Percentiles rank a stretch among this genome's conserved stretches.
Evolutionary conservation across 2,329 filamentous ascomycete species (phyloP).

Genomic region (Cercospora zeina): DNA sequence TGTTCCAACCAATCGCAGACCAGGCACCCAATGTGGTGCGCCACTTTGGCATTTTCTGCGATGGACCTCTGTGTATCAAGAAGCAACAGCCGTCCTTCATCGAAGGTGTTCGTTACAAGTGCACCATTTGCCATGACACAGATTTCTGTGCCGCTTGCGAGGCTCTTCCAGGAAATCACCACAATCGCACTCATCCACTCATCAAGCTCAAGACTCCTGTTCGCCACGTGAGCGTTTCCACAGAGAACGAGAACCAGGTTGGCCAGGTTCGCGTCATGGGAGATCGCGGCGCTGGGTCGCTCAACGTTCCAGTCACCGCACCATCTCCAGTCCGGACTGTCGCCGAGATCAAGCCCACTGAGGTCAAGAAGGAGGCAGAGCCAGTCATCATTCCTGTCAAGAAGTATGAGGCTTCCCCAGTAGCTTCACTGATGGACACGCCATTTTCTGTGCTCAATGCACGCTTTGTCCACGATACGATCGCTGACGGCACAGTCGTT

Average conservation of each 20-base stretch:
- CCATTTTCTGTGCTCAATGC: slow-evolving; percentile 55
- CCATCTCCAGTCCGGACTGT: slow-evolving; percentile 69
- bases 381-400: slow-evolving; percentile 30
- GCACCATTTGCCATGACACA: slow-evolving; percentile 88
- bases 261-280: slow-evolving; percentile 72
- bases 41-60: slow-evolving; percentile 88
- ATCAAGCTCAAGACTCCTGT: slow-evolving; percentile 97
- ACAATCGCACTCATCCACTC: slow-evolving; percentile 94
- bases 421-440: slow-evolving; percentile 27
- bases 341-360: slow-evolving; percentile 66
- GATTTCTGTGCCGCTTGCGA: slow-evolving; percentile 97
- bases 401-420: slow-evolving; percentile 32
- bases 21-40: slow-evolving; percentile 50
- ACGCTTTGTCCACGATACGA: slow-evolving; percentile 73
- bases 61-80: slow-evolving; percentile 80
- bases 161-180: slow-evolving; percentile 75
- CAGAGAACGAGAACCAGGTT: slow-evolving; percentile 72
- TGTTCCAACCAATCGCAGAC: slow-evolving; percentile 71
- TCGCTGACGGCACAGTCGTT: slow-evolving; percentile 75
- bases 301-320: slow-evolving; percentile 47
- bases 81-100: slow-evolving; percentile 63
- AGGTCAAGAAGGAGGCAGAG: slow-evolving; percentile 33
- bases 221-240: slow-evolving; percentile 82
- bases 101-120: slow-evolving; percentile 89
- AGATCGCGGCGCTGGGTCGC: slow-evolving; percentile 51